Evolutionary conservation across 2,329 filamentous ascomycete genomes (phyloP), one percentile per base, ranked within the genome.

Genomic region (Macrophomina tecta): DNA sequence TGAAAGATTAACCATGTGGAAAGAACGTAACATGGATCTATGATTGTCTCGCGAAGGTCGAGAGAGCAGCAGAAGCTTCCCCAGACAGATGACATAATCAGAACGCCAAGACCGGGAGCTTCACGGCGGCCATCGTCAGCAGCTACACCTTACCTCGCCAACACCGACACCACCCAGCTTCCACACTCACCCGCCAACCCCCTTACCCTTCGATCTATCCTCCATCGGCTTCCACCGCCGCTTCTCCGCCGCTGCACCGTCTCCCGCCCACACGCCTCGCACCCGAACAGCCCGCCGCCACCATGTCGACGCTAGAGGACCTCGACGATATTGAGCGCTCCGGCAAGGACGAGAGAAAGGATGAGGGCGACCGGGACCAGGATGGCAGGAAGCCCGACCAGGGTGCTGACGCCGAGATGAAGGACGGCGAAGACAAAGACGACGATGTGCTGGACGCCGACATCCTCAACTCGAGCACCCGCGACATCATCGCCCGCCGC

Each of bases 381-480:
- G 81, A 83, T 69, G 81, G 79, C 73, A 86, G 86, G 77, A 87
- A 87, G 78, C 73, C 80, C 64, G 80, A 82, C 67, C 82, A 84
- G 66, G 89, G 90, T 74, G 91, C 86, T 58, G 94, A 97, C 82
- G 90, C 90, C 61, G 93, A 97, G 67, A 97, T 97, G 94, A 89
- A 94, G 79, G 94, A 97, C 78, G 90, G 89, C 11, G 79, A 85
- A 73, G 85, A 87, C 67, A 87, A 88, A 74, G 88, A 92, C 73
- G 92, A 94, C 58, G 90, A 96, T 72, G 86, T 94, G 65, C 86
- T 99, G 70, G 94, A 98, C 80, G 90, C 94, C 66, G 95, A 99
- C 83, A 94, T 99, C 74, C 87, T 98, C 69, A 90, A 89, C 79
- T 90, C 96, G 73, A 94, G 91, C 84, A 98, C 95, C 83, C 89